Conservation (phyloP, 805 yeast species). For the Candida montana region DNA sequence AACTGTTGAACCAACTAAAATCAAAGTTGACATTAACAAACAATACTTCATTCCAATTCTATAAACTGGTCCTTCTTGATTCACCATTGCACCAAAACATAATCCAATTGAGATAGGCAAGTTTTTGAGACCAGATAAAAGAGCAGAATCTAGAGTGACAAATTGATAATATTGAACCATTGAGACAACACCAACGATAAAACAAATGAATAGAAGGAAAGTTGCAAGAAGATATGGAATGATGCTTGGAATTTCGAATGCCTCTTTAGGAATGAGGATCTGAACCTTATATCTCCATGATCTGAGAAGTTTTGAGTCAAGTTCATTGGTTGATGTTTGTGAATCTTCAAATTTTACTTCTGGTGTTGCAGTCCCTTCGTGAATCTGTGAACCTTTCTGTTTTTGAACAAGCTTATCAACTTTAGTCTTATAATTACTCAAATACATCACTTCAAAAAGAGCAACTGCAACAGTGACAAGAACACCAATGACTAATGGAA, state of each 20-base stretch:
- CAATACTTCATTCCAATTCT: constrained; percentile 21
- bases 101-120: constrained; percentile 31
- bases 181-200: constrained; percentile 19
- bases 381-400: too few relatives aligned
- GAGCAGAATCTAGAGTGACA: constrained; percentile 25
- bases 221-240: constrained; percentile 19
- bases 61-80: constrained; percentile 17
- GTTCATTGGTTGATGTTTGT: background rate
- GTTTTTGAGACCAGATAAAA: constrained; percentile 33
- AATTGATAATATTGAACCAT: constrained; percentile 25
- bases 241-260: constrained; percentile 25
- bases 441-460: constrained; percentile 27
- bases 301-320: background rate
- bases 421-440: constrained; percentile 13
- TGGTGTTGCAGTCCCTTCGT: too few relatives aligned
- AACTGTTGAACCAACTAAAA: constrained; percentile 17
- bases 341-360: background rate
- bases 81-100: constrained; percentile 24
- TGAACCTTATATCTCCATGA: constrained; percentile 17
- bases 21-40: constrained; percentile 12
- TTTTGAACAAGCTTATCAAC: constrained; percentile 5
- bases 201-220: constrained; percentile 18
- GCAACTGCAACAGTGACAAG: constrained; percentile 25
- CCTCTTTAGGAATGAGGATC: constrained; percentile 26
- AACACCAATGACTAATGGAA: constrained; percentile 36